Conservation (phyloP, 306 rosid genomes). For the Hippophae rhamnoides region DNA sequence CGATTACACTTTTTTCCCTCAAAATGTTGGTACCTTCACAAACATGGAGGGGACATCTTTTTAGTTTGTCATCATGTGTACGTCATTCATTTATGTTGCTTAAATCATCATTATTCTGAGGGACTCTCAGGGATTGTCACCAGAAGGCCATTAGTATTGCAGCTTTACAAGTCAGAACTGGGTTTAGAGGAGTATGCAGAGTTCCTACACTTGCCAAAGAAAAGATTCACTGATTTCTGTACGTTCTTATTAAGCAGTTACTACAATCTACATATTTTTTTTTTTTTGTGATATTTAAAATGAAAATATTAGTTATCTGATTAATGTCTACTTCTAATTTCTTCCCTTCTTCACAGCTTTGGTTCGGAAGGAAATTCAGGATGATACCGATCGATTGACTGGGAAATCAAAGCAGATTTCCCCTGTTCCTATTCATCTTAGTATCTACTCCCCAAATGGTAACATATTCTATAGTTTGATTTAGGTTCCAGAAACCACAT, state of each 20-base stretch:
- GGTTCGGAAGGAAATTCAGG: slow-evolving; percentile 82
- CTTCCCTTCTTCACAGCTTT: slow-evolving; percentile 36
- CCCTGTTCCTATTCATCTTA: slow-evolving; percentile 78
- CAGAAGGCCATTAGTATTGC: slow-evolving; percentile 88
- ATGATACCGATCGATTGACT: slow-evolving; percentile 66
- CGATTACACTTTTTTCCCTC: too few species aligned
- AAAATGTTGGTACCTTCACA: too few species aligned
- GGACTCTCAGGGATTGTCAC: slow-evolving; percentile 75
- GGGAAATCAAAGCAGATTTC: slow-evolving; percentile 75
- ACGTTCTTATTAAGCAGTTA: slow-evolving; percentile 14
- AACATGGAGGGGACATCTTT: too few species aligned
- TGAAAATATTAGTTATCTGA: background rate
- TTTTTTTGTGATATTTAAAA: background rate
- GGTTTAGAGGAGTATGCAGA: slow-evolving; percentile 64
- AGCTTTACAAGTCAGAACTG: slow-evolving; percentile 49
- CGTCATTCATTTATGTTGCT: too few species aligned
- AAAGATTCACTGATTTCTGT: slow-evolving; percentile 58
- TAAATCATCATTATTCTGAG: slow-evolving; percentile 7
- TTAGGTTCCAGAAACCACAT: background rate
- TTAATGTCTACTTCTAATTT: slow-evolving; percentile 15
- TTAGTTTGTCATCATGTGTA: too few species aligned
- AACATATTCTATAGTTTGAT: slow-evolving; percentile 6
- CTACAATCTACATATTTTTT: background rate
- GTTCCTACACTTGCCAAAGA: slow-evolving; percentile 66
- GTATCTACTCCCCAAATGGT: slow-evolving; percentile 74